These are phyloP conservation scores for Solanum hybrid DNA, from an alignment of 305 asterid genomes.

Conservation along the genomic window DNA sequence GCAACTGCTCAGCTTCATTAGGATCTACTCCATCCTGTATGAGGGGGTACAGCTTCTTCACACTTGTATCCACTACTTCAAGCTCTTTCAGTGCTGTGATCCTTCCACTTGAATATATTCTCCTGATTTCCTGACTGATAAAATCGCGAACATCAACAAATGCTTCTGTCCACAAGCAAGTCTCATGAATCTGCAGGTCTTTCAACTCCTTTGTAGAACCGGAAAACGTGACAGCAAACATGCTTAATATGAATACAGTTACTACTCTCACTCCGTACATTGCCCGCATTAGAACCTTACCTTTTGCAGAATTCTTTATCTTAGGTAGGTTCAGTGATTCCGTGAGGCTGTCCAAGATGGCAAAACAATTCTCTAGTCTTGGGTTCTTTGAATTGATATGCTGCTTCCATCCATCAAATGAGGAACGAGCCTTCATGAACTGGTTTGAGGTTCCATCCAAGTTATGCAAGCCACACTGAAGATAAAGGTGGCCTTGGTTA, in stretches of 20 bases:
- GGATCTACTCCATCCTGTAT: slow-evolving; percentile 26
- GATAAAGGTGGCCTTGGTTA: slow-evolving; percentile 47
- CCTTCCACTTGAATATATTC: slow-evolving; percentile 8
- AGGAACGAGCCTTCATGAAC: slow-evolving; percentile 28
- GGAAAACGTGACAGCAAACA: slow-evolving; percentile 40
- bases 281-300: slow-evolving; percentile 53
- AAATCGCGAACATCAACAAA: slow-evolving; percentile 31
- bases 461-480: slow-evolving; percentile 32
- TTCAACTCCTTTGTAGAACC: slow-evolving; percentile 39
- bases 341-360: slow-evolving; percentile 36
- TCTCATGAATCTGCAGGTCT: slow-evolving; percentile 30
- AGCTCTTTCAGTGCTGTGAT: slow-evolving; percentile 38
- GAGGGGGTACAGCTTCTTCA: slow-evolving; percentile 29
- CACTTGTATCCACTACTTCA: slow-evolving; percentile 27
- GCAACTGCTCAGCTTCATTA: slow-evolving; percentile 20
- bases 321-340: slow-evolving; percentile 46
- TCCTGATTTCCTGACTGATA: slow-evolving; percentile 34
- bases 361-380: slow-evolving; percentile 36
- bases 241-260: slow-evolving; percentile 45
- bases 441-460: slow-evolving; percentile 25
- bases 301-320: slow-evolving; percentile 50
- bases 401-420: slow-evolving; percentile 50
- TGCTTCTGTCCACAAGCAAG: slow-evolving; percentile 44
- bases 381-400: slow-evolving; percentile 34
- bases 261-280: slow-evolving; percentile 52